Evolutionary conservation across 1,284 basidiomycete species (phyloP).

Genomic region (Naganishia cerealis): DNA sequence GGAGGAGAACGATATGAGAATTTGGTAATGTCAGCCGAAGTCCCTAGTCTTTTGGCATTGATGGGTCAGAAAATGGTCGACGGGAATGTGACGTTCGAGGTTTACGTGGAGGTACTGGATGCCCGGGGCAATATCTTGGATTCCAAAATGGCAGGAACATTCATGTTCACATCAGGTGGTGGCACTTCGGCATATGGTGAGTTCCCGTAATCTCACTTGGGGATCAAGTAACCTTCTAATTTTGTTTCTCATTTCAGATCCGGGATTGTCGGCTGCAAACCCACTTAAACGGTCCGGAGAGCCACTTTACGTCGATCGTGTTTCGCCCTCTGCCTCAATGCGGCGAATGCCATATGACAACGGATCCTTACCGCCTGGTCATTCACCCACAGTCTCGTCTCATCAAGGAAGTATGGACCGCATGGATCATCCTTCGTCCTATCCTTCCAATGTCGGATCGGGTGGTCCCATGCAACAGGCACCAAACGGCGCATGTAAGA

Average conservation of each 20-base stretch:
- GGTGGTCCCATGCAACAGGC: background rate
- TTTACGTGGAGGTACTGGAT: slow-evolving; percentile 45
- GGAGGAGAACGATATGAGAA: slow-evolving; percentile 38
- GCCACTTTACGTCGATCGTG: slow-evolving; percentile 25
- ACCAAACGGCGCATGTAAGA: slow-evolving; percentile 5
- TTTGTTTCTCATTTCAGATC: background rate
- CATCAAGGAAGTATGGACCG: slow-evolving; percentile 9
- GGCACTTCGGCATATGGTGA: background rate
- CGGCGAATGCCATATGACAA: slow-evolving; percentile 18
- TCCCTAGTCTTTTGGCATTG: slow-evolving; percentile 37
- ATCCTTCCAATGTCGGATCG: slow-evolving; percentile 2
- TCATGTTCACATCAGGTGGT: slow-evolving; percentile 37
- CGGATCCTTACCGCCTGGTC: slow-evolving; percentile 1
- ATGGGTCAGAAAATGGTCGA: slow-evolving; percentile 18
- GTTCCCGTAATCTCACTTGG: background rate
- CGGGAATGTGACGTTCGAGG: slow-evolving; percentile 37
- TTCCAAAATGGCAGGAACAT: slow-evolving; percentile 43
- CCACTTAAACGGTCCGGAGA: slow-evolving; percentile 31
- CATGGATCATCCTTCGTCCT: slow-evolving; percentile 8
- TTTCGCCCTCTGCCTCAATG: slow-evolving; percentile 12
- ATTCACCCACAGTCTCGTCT: slow-evolving; percentile 6
- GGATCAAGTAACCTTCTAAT: background rate
- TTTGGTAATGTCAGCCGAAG: slow-evolving; percentile 40
- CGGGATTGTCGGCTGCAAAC: slow-evolving; percentile 2
- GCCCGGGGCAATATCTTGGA: slow-evolving; percentile 41